phyloP scores from a whole-genome alignment of 176 grass and related monocot species.

The Elaeis guineensis region DNA sequence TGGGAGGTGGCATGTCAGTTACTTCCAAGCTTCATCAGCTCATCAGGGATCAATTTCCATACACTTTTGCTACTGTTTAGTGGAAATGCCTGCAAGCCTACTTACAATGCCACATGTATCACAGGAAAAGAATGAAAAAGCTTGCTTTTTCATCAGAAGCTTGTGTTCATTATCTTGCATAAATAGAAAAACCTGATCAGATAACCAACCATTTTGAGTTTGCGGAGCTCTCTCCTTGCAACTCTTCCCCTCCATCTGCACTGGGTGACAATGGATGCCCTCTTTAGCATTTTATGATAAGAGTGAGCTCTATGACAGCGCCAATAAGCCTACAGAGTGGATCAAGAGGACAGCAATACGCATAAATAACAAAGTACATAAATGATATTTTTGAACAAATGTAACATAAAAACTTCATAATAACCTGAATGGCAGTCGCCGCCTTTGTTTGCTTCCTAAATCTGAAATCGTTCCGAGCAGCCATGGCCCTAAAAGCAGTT shows the following conservation, averaged over 20 bases:
- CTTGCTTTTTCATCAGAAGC: constrained; percentile 3
- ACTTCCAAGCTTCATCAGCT: too few species aligned
- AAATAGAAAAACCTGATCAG: not conserved
- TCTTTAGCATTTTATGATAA: constrained; percentile 72
- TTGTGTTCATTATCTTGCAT: not conserved
- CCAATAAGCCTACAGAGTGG: constrained; percentile 51
- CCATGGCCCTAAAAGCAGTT: constrained; percentile 76
- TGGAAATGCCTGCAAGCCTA: too few species aligned
- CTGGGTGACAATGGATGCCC: constrained; percentile 75
- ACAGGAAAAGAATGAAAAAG: not conserved
- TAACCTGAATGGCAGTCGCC: constrained; percentile 69
- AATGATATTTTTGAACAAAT: not conserved
- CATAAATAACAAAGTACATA: not conserved
- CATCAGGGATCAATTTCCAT: too few species aligned
- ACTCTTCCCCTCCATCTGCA: constrained; percentile 91
- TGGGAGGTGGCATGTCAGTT: too few species aligned
- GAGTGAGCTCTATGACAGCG: constrained; percentile 61
- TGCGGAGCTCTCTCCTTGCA: constrained; percentile 89
- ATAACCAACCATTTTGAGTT: constrained; percentile 86
- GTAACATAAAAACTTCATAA: constrained; percentile 15
- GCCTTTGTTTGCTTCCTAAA: constrained; percentile 63
- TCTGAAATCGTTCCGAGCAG: constrained; percentile 78
- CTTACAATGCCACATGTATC: too few species aligned
- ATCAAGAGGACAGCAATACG: constrained; percentile 18
- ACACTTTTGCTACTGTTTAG: too few species aligned